Evolutionary conservation across 2,329 filamentous ascomycete genomes (phyloP), one percentile per base, ranked within the genome.

Genomic region (Alternaria incomplexa): DNA sequence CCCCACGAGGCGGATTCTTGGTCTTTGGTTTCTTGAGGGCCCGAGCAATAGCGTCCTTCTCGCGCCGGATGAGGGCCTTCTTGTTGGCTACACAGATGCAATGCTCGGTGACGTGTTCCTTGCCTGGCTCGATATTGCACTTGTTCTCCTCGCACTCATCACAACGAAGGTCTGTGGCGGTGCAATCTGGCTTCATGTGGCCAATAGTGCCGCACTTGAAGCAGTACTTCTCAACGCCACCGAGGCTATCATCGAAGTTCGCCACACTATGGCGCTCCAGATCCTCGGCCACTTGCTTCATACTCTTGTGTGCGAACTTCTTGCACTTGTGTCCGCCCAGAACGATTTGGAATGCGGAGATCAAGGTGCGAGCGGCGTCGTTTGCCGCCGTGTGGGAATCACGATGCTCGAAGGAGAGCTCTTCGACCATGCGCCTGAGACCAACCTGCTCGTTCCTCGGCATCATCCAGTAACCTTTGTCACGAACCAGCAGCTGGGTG

Each of bases 331-430:
- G 15, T 1, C 30, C 28, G 0, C 56, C 54, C 5, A 73, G 50
- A 1, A 66, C 57, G 30, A 75, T 55, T 13, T 69, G 62, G 6
- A 76, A 58, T 0, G 67, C 75, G 5, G 48, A 63, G 20, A 77
- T 76, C 15, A 73, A 53, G 0, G 75, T 76, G 3, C 70, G 64
- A 2, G 64, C 72, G 0, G 53, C 63, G 36, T 74, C 71, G 47
- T 75, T 74, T 12, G 64, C 61, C 2, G 71, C 71, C 1, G 71
- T 73, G 51, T 75, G 73, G 6, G 66, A 12, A 26, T 75, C 64
- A 23, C 56, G 61, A 23, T 71, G 66, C 6, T 64, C 48, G n/a
- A 74, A 68, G 7, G 47, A 56, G 17, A 69, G 45, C 3, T 46
- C 28, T 10, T 48, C 25, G 3, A 65, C 65, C 8, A 73, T 61